Evolutionary conservation across 169 alveolate genomes (phyloP).

Genomic region (Cryptosporidium parvum): DNA sequence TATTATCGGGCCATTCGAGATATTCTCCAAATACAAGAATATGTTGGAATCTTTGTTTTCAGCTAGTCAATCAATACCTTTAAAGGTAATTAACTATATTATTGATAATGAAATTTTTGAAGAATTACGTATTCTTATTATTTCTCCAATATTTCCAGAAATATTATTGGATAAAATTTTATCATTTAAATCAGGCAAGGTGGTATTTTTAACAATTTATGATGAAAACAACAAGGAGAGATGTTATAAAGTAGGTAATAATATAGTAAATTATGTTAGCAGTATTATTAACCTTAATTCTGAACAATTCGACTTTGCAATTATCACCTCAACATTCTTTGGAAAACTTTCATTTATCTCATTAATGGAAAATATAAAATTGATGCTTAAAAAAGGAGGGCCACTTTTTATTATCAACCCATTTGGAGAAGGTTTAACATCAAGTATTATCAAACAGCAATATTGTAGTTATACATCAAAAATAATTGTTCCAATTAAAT

Average conservation of each 20-base stretch:
- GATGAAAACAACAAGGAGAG: neutral
- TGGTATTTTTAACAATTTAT: neutral
- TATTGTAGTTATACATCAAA: slow-evolving; percentile 38
- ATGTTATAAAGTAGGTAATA: neutral
- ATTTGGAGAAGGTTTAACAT: slow-evolving; percentile 55
- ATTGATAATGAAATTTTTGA: neutral
- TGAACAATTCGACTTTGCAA: slow-evolving; percentile 12
- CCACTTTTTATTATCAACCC: slow-evolving; percentile 35
- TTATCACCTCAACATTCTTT: slow-evolving; percentile 20
- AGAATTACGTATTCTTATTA: slow-evolving; percentile 29
- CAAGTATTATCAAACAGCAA: slow-evolving; percentile 48
- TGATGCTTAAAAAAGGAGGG: slow-evolving; percentile 26
- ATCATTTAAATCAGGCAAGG: neutral
- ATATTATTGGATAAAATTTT: slow-evolving; percentile 1
- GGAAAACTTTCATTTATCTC: slow-evolving; percentile 55
- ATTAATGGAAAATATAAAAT: slow-evolving; percentile 25
- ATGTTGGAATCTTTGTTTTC: slow-evolving; percentile 10
- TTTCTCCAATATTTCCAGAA: slow-evolving; percentile 49
- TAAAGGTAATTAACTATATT: neutral
- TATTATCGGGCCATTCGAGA: slow-evolving; percentile 24
- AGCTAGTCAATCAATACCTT: neutral
- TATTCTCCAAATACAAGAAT: neutral
- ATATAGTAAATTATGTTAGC: slow-evolving; percentile 11
- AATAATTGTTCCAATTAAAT: slow-evolving; percentile 38
- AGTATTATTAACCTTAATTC: neutral